A percentile compares a stretch with the other conserved stretches of the same genome.
These are phyloP conservation scores for Trichosporon sp. DNA, from an alignment of 1,284 basidiomycete species.

Conservation along the genomic window DNA sequence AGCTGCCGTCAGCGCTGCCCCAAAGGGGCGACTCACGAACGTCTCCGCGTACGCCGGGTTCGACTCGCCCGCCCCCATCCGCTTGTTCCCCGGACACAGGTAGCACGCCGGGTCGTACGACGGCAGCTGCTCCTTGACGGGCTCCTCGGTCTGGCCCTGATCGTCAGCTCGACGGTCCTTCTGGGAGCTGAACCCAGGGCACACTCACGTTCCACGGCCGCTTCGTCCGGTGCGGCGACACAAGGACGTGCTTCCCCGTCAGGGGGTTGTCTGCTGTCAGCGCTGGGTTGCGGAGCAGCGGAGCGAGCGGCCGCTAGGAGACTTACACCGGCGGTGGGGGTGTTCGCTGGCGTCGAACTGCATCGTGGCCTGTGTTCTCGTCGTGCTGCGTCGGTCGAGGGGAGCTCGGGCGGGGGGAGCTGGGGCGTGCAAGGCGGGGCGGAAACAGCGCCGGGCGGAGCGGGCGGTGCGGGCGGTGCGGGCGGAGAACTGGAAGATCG, in stretches of 20 bases:
- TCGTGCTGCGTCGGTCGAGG: no score
- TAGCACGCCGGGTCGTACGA: slow-evolving; percentile 76
- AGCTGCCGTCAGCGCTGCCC: slow-evolving; percentile 26
- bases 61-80: slow-evolving; percentile 63
- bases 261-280: slow-evolving; percentile 47
- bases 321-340: slow-evolving; percentile 45
- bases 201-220: slow-evolving; percentile 43
- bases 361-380: neutral
- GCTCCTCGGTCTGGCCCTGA: slow-evolving; percentile 75
- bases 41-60: slow-evolving; percentile 70
- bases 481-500: no score
- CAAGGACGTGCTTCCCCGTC: slow-evolving; percentile 60
- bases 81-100: slow-evolving; percentile 80
- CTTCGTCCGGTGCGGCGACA: slow-evolving; percentile 67
- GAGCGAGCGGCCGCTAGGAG: no score
- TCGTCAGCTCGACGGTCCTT: slow-evolving; percentile 51
- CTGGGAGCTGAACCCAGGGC: neutral
- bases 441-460: no score
- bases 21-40: slow-evolving; percentile 49
- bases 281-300: no score
- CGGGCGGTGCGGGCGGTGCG: no score
- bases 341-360: slow-evolving; percentile 45
- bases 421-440: neutral
- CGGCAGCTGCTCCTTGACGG: slow-evolving; percentile 58
- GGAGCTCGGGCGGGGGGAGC: neutral